Evolutionary conservation across 2,329 filamentous ascomycete species (phyloP).

Genomic region (Apiospora hydei): DNA sequence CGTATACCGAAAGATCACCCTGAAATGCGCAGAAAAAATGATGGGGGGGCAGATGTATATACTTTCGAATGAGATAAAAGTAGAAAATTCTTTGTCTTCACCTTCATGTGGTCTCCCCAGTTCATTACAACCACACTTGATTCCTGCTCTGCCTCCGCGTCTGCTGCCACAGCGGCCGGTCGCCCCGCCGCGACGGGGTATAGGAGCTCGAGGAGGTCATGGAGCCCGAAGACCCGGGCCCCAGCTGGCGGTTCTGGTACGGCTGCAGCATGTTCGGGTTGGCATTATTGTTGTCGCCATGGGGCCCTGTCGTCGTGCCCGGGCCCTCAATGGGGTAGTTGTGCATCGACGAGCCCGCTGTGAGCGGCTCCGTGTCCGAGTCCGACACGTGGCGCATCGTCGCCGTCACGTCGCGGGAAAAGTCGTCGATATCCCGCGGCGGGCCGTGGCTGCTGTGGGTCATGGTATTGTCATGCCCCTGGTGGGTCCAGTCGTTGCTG

Average conservation of each 20-base stretch:
- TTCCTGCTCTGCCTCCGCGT: constrained; percentile 57
- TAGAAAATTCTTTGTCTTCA: neutral
- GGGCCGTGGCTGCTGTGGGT: constrained; percentile 28
- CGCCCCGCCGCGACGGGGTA: constrained; percentile 35
- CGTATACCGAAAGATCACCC: neutral
- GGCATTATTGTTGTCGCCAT: neutral
- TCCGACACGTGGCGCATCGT: constrained; percentile 46
- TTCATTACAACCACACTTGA: constrained; percentile 53
- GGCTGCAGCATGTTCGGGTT: neutral
- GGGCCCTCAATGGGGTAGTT: neutral
- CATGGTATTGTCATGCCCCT: neutral
- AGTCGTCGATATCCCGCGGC: constrained; percentile 53
- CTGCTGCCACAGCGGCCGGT: constrained; percentile 61
- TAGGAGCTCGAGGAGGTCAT: neutral
- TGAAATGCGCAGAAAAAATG: neutral
- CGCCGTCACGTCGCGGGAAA: constrained; percentile 50
- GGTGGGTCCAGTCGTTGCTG: constrained; percentile 12
- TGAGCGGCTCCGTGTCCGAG: constrained; percentile 45
- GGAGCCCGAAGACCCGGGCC: constrained; percentile 22
- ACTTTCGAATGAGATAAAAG: neutral
- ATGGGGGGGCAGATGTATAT: neutral
- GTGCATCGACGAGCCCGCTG: constrained; percentile 29
- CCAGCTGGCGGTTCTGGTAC: neutral
- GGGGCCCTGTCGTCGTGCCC: neutral
- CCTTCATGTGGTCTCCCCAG: neutral